Percentiles rank a stretch among this genome's conserved stretches.
Conservation (phyloP, 371 early-diverging fungal species). For the Furculomyces boomerangus region DNA sequence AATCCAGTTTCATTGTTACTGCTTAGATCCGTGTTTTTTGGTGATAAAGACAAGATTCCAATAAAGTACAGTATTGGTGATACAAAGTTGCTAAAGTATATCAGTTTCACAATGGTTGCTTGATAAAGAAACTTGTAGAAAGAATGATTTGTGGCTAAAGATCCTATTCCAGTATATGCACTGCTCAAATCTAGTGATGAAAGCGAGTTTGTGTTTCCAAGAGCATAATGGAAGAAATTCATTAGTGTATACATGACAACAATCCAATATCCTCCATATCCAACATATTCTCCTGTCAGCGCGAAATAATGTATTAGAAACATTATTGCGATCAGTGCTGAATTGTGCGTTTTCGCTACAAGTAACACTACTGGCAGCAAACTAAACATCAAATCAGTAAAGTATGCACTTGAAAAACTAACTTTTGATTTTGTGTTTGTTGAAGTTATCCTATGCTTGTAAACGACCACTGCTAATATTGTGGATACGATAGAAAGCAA, state of each 20-base stretch:
- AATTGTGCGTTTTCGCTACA: too few species aligned
- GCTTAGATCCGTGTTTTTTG: too few species aligned
- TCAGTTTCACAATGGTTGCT: not conserved
- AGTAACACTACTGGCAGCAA: too few species aligned
- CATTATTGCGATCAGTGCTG: not conserved
- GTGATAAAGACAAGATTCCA: conserved; percentile 43
- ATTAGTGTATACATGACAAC: conserved; percentile 21
- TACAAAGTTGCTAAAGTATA: not conserved
- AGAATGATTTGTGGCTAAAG: not conserved
- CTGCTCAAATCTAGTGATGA: conserved; percentile 59
- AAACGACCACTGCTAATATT: too few species aligned
- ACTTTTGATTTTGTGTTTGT: too few species aligned
- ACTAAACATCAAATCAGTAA: too few species aligned
- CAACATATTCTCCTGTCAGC: not conserved
- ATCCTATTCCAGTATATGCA: conserved; percentile 51
- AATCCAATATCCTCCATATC: conserved; percentile 13
- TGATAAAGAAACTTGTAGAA: not conserved
- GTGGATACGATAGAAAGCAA: too few species aligned
- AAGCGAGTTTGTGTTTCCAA: conserved; percentile 61
- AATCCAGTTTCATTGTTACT: not conserved
- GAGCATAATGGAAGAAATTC: conserved; percentile 8
- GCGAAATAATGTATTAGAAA: not conserved
- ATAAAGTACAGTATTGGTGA: conserved; percentile 32
- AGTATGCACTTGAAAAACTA: too few species aligned
- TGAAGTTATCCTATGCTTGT: too few species aligned